Evolutionary conservation across 2,329 filamentous ascomycete genomes (phyloP), one percentile per base, ranked within the genome.

Genomic region (Colletotrichum liriopes): DNA sequence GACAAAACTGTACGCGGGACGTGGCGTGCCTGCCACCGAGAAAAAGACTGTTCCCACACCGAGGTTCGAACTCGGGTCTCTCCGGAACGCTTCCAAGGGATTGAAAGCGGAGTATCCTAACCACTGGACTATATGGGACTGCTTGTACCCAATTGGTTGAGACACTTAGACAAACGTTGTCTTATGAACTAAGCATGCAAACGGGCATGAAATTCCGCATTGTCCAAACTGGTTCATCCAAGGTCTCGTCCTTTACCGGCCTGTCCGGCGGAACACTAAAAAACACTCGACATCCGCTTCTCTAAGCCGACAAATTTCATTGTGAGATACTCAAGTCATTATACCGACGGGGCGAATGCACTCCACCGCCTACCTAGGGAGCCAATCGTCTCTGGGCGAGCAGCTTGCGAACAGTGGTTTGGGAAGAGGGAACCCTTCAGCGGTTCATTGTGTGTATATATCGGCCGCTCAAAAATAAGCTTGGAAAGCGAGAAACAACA

Each of bases 61-160:
- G 59, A 62, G 59, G 59, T 62, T 62, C 59, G 59, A 62, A 62
- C 59, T 62, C 59, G 59, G 59, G 59, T 62, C 59, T 62, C 59
- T 62, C 59, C 59, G 59, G 59, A 62, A 14, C 45, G 59, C 32
- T 62, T 51, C 32, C n/a, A 62, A 18, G n/a, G 45, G n/a, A 62
- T 16, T 62, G 59, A 62, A 62, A 62, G 59, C 59, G 59, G 59
- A 51, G 59, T 62, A 62, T 62, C 59, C 59, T 62, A 51, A 62
- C 59, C 59, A 62, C 59, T 62, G 59, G 59, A 62, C 59, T 51
- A 62, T 62, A 51, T 29, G 59, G 59, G 59, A 61, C 12, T 14
- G 20, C 4, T 5, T 16, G 47, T 18, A 29, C 23, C 26, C 55
- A 12, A 59, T 41, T 59, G 37, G 55, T 43, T 37, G 37, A 58